Base-by-base conservation (phyloP, 257 asterid species). In the Solanum pinnatisectum region DNA sequence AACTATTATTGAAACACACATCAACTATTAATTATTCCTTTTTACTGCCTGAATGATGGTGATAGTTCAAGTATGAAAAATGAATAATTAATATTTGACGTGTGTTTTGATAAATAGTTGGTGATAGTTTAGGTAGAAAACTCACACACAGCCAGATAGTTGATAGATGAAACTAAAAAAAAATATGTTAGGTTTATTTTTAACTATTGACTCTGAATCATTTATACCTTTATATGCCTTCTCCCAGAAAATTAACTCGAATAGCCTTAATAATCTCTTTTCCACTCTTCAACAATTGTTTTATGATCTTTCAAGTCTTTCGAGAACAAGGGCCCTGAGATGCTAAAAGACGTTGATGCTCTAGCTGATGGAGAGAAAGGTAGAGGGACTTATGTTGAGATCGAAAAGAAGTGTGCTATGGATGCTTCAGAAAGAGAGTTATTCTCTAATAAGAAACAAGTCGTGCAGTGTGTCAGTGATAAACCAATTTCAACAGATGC, bases 361-460 rank as follows among this genome's bases (percentile, higher is more conserved):
- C 63, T 52, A 52, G 23, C 10, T 52, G 10, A 52, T 46, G 56
- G 20, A 46, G 94, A 92, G 89, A 85, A 89, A 71, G 87, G 73
- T 79, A 40, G 84, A 71, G 94, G 88, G 63, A 77, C 91, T 85
- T 87, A 94, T 86, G 82, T 89, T 60, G 90, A 93, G 91, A 86
- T 84, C 22, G 92, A 92, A 76, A 93, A 93, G 73, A 95, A 95
- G 70, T 94, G 96, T 82, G 85, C 88, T 87, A 23, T 94, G 85
- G 94, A 92, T 93, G 65, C 88, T 83, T 88, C 93, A 23, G 93
- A 89, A 87, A 88, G 84, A 81, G 94, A 92, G 83, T 70, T 90
- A 16, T 88, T 90, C 68, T 44, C 87, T 83, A 90, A 88, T 91
- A 95, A 95, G 93, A 95, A 93, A 89, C 98, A 94, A 90, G 95